A percentile compares a stretch with the other conserved stretches of the same genome.
These are phyloP conservation scores for Emericellopsis cladophorae DNA, from an alignment of 2,329 filamentous ascomycete species.

Conservation along the genomic window DNA sequence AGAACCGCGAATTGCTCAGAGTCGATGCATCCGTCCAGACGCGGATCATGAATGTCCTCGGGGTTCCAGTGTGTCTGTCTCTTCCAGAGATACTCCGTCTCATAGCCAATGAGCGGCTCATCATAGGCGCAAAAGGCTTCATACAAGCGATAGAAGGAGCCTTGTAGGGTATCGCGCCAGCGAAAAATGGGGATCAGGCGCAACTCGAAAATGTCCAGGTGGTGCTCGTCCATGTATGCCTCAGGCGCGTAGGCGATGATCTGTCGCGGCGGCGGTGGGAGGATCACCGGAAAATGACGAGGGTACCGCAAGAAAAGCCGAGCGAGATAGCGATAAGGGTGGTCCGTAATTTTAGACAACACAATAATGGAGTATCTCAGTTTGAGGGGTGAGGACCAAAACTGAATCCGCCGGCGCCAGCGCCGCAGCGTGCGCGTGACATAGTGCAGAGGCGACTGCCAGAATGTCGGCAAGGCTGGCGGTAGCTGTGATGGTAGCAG, in stretches of 20 bases:
- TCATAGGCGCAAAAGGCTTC: constrained; percentile 13
- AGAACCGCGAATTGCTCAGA: constrained; percentile 11
- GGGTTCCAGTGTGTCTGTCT: constrained; percentile 9
- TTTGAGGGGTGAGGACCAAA: constrained; percentile 1
- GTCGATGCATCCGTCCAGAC: constrained; percentile 3
- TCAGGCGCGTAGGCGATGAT: constrained; percentile 5
- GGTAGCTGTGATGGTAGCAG: too few relatives aligned
- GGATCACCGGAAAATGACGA: constrained; percentile 3
- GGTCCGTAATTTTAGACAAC: background rate
- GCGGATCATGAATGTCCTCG: constrained; percentile 6
- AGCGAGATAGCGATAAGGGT: constrained; percentile 5
- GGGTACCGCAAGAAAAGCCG: constrained; percentile 6
- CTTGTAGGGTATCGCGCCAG: constrained; percentile 12
- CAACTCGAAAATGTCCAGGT: constrained; percentile 3
- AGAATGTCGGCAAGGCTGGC: too few relatives aligned
- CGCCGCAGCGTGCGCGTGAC: background rate
- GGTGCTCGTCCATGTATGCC: constrained; percentile 3
- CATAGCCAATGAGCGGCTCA: constrained; percentile 10
- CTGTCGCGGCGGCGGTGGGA: constrained; percentile 5
- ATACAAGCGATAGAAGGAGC: constrained; percentile 13
- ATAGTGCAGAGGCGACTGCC: background rate
- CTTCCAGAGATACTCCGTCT: constrained; percentile 15
- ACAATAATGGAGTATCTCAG: constrained; percentile 1
- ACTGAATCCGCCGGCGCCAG: background rate
- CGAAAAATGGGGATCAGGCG: constrained; percentile 7